Percentiles rank a stretch among this genome's conserved stretches.
Conservation (phyloP, 2,329 filamentous ascomycete species). For the Lecanicillium sp. region DNA sequence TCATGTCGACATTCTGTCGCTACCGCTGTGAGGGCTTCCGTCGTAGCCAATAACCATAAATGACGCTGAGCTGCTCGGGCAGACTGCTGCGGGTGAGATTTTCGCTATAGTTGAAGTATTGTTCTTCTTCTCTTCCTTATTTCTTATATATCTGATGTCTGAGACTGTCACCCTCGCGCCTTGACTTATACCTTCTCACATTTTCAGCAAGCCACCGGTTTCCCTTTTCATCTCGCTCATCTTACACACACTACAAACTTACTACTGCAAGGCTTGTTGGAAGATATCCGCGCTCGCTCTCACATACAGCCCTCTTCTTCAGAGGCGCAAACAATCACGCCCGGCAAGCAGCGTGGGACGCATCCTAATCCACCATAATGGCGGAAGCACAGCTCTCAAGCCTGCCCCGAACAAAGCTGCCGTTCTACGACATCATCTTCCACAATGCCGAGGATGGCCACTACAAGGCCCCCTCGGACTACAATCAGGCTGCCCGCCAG, state of each 20-base stretch:
- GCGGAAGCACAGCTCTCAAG: not conserved
- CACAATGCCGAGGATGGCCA: conserved; percentile 6
- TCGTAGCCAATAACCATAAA: too few relatives aligned
- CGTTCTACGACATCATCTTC: conserved; percentile 11
- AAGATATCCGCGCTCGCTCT: too few relatives aligned
- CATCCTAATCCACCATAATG: not conserved
- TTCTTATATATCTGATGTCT: not conserved
- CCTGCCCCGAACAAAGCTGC: conserved; percentile 12
- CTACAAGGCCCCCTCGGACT: conserved; percentile 8
- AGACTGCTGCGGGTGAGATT: conserved; percentile 6
- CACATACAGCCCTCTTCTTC: too few relatives aligned
- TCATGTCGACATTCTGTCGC: conserved; percentile 6
- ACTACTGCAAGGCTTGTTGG: too few relatives aligned
- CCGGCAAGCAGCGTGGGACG: not conserved
- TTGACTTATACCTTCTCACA: too few relatives aligned
- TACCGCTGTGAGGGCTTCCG: too few relatives aligned
- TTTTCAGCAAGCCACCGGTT: too few relatives aligned
- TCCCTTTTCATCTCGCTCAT: too few relatives aligned
- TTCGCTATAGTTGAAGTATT: not conserved
- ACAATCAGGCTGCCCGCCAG: conserved; percentile 2
- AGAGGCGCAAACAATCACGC: not conserved
- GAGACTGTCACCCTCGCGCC: too few relatives aligned
- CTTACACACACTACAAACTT: too few relatives aligned
- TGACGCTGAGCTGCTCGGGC: not conserved
- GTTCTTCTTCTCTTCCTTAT: too few relatives aligned